Evolutionary conservation across 208 protist species (phyloP).

Genomic region (Acanthamoeba triangularis): DNA sequence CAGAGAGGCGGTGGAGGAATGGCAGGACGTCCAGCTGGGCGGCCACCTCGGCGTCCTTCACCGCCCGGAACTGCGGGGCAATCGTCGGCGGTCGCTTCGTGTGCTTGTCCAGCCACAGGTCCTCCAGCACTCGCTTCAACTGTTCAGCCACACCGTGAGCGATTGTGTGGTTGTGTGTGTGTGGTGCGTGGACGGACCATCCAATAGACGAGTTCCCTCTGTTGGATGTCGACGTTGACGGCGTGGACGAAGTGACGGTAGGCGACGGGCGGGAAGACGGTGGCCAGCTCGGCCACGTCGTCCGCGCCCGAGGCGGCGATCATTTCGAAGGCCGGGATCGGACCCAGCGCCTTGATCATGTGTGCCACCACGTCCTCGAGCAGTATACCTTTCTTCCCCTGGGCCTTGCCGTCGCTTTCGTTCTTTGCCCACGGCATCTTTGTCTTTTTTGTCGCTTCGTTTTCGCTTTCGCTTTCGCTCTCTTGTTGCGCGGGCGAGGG

Average conservation of each 20-base stretch:
- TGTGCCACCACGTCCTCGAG: conserved; percentile 30
- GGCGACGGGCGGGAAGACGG: not conserved
- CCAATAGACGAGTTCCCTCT: conserved; percentile 35
- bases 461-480: not conserved
- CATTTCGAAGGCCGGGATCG: conserved; percentile 1
- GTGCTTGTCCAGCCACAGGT: conserved; percentile 57
- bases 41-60: not conserved
- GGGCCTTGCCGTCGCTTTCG: not conserved
- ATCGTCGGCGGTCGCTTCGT: conserved; percentile 55
- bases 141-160: not conserved
- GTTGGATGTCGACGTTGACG: conserved; percentile 45
- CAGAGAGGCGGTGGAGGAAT: not conserved
- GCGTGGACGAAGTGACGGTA: conserved; percentile 33
- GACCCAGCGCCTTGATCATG: conserved; percentile 42
- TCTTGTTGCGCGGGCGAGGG: not conserved
- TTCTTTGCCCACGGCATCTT: not conserved
- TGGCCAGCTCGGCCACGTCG: not conserved
- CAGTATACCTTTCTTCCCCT: not conserved
- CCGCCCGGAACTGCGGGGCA: conserved; percentile 23
- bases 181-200: not conserved
- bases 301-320: not conserved
- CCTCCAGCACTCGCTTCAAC: conserved; percentile 36
- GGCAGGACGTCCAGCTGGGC: not conserved
- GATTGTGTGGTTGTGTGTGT: not conserved
- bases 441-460: not conserved